Evolutionary conservation across 2,329 filamentous ascomycete species (phyloP).

Genomic region (Aspergillus oerlinghausenensis): DNA sequence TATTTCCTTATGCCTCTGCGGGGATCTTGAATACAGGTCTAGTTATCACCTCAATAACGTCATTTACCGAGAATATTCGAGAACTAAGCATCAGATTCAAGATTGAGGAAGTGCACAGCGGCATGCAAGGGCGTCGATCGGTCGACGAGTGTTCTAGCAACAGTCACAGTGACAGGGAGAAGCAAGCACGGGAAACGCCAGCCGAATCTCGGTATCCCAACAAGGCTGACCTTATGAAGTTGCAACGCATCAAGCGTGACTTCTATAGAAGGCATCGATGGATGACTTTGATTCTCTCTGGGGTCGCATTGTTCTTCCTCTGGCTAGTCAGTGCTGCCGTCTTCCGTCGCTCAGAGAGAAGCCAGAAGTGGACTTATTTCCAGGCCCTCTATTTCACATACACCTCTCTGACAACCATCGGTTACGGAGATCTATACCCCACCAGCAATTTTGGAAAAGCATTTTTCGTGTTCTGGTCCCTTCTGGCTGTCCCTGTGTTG

Average conservation of each 20-base stretch:
- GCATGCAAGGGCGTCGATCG: not conserved
- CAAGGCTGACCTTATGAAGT: not conserved
- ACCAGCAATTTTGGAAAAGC: conserved; percentile 48
- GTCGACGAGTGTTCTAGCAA: too few relatives aligned
- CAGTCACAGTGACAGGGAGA: not conserved
- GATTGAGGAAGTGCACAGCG: not conserved
- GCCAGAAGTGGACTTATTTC: conserved; percentile 50
- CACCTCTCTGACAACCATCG: conserved; percentile 50
- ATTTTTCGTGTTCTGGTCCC: conserved; percentile 55
- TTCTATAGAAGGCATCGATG: not conserved
- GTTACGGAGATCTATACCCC: conserved; percentile 49
- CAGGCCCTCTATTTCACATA: conserved; percentile 51
- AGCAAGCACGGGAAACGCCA: not conserved
- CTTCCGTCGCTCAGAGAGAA: conserved; percentile 45
- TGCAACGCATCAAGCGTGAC: not conserved
- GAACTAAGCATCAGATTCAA: not conserved
- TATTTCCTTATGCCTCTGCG: conserved; percentile 53
- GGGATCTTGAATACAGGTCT: conserved; percentile 54
- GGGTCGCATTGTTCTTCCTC: conserved; percentile 33
- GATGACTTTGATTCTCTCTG: conserved; percentile 38
- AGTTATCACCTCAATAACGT: conserved; percentile 50
- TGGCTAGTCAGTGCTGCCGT: conserved; percentile 49
- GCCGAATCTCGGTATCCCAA: not conserved
- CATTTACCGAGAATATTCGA: not conserved
- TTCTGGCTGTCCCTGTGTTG: conserved; percentile 51